These are phyloP conservation scores for Sungouiozyma ichnusensis DNA, from an alignment of 805 yeast genomes.

Conservation along the genomic window DNA sequence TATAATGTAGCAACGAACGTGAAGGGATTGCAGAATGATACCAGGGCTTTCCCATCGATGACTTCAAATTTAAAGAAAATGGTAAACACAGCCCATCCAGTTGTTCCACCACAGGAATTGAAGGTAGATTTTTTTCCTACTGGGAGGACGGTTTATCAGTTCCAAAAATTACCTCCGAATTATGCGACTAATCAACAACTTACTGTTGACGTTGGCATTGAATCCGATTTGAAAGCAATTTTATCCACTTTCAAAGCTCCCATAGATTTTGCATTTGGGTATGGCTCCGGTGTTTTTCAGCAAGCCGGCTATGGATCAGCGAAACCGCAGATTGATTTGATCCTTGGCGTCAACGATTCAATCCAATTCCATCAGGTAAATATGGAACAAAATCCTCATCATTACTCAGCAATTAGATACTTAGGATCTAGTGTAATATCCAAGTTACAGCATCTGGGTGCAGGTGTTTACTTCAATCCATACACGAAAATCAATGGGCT, in stretches of 20 bases:
- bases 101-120: no score
- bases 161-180: slow-evolving; percentile 36
- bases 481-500: slow-evolving; percentile 54
- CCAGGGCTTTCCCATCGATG: no score
- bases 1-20: no score
- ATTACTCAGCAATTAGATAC: slow-evolving; percentile 59
- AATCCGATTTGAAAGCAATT: slow-evolving; percentile 38
- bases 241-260: slow-evolving; percentile 58
- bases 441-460: slow-evolving; percentile 58
- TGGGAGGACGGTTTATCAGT: no score
- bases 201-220: slow-evolving; percentile 34
- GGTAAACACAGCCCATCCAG: no score
- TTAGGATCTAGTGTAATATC: slow-evolving; percentile 53
- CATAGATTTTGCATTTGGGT: slow-evolving; percentile 74
- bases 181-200: slow-evolving; percentile 52
- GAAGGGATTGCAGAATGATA: no score
- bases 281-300: slow-evolving; percentile 87
- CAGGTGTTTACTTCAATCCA: slow-evolving; percentile 92
- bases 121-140: no score
- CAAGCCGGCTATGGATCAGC: slow-evolving; percentile 45
- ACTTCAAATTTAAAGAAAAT: no score
- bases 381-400: slow-evolving; percentile 53
- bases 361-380: slow-evolving; percentile 69
- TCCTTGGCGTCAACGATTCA: slow-evolving; percentile 70
- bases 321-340: slow-evolving; percentile 74